Evolutionary conservation across 2,329 filamentous ascomycete genomes (phyloP).

Genomic region (Alternaria panax): DNA sequence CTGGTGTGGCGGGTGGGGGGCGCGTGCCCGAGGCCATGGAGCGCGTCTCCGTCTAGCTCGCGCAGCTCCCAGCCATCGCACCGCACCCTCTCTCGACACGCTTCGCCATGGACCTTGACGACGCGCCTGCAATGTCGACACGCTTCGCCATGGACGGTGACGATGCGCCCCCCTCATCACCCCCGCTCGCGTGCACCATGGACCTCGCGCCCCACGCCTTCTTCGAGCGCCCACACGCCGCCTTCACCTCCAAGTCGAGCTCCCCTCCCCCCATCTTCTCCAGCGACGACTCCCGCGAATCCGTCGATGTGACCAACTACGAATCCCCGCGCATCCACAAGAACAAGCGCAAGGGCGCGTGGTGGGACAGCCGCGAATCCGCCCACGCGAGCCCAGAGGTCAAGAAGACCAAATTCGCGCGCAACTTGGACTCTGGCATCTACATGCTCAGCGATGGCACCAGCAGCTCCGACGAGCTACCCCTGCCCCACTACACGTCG

Average conservation of each 20-base stretch:
- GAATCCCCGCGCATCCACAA: conserved; percentile 42
- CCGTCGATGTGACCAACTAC: conserved; percentile 42
- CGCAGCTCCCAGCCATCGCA: conserved; percentile 1
- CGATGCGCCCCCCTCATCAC: conserved; percentile 31
- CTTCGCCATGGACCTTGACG: neutral
- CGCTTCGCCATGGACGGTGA: conserved; percentile 34
- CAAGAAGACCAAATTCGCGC: conserved; percentile 39
- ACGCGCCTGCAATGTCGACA: too few relatives aligned
- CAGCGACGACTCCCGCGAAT: conserved; percentile 41
- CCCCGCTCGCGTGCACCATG: conserved; percentile 30
- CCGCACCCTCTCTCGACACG: neutral
- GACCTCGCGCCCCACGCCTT: conserved; percentile 32
- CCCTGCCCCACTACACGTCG: conserved; percentile 19
- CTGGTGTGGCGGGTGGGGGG: conserved; percentile 22
- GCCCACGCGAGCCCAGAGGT: conserved; percentile 22
- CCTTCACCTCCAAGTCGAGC: conserved; percentile 41
- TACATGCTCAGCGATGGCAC: conserved; percentile 43
- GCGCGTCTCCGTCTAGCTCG: conserved; percentile 20
- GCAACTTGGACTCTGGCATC: conserved; percentile 44
- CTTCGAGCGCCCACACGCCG: conserved; percentile 25
- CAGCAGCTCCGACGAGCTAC: conserved; percentile 23
- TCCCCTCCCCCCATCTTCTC: conserved; percentile 45
- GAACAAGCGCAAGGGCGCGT: conserved; percentile 43
- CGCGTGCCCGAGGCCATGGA: conserved; percentile 19
- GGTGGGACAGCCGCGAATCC: conserved; percentile 36